Percentiles rank a stretch among this genome's conserved stretches.
phyloP scores from a whole-genome alignment of 257 asterid genomes.

The Haberlea rhodopensis region DNA sequence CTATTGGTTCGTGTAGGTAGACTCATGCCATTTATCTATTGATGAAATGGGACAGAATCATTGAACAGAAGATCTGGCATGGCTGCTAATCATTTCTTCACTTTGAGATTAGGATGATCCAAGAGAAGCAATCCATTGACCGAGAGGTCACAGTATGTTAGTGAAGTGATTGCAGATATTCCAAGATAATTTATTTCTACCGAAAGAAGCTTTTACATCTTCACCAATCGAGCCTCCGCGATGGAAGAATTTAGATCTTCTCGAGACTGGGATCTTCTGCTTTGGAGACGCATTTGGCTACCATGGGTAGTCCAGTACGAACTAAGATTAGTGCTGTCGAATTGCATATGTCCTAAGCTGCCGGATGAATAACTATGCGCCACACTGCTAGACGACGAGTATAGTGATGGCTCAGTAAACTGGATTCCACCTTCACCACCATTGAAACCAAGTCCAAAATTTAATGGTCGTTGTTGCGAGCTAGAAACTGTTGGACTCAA shows the following conservation, averaged over 20 bases:
- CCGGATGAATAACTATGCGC: slow-evolving; percentile 85
- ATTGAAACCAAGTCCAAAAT: slow-evolving; percentile 43
- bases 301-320: slow-evolving; percentile 70
- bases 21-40: background rate
- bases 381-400: slow-evolving; percentile 74
- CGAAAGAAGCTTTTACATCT: slow-evolving; percentile 33
- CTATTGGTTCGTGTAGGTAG: background rate
- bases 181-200: slow-evolving; percentile 13
- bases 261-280: slow-evolving; percentile 91
- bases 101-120: background rate
- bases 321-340: slow-evolving; percentile 44
- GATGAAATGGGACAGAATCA: too few relatives aligned
- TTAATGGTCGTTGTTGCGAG: slow-evolving; percentile 56
- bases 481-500: slow-evolving; percentile 78
- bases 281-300: slow-evolving; percentile 69
- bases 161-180: slow-evolving; percentile 14
- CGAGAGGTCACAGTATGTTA: background rate
- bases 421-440: slow-evolving; percentile 45
- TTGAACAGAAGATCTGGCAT: background rate
- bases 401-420: slow-evolving; percentile 54
- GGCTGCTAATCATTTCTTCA: background rate
- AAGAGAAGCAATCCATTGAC: slow-evolving; percentile 7
- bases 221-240: slow-evolving; percentile 56
- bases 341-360: slow-evolving; percentile 80
- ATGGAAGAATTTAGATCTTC: slow-evolving; percentile 80